Conservation (phyloP, 108 stramenopile genomes). For the Pseudonitzschia multiseries region DNA sequence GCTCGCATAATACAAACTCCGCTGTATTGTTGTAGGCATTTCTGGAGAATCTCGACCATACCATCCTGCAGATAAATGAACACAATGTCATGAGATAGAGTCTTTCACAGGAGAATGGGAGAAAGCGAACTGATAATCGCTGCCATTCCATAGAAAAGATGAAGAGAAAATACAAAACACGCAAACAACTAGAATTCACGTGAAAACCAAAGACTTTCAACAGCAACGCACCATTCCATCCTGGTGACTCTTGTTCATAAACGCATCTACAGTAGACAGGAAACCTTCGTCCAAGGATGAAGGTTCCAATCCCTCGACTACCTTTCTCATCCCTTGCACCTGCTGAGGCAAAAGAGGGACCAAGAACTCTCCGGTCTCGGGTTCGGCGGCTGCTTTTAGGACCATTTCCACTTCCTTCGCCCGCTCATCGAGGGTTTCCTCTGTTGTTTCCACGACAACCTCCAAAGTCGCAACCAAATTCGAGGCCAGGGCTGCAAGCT, state of each 20-base stretch:
- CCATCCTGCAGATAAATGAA: conserved; percentile 43
- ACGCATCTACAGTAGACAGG: conserved; percentile 80
- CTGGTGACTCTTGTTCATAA: conserved; percentile 87
- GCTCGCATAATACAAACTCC: conserved; percentile 65
- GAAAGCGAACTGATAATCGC: background rate
- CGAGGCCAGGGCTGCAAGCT: conserved; percentile 65
- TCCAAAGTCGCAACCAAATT: conserved; percentile 76
- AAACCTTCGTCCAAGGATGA: conserved; percentile 77
- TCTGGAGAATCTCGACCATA: conserved; percentile 86
- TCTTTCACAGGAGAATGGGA: background rate
- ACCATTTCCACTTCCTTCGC: conserved; percentile 77
- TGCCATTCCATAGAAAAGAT: background rate
- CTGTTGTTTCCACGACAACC: conserved; percentile 72
- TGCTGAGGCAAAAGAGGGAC: conserved; percentile 73
- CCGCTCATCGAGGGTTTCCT: conserved; percentile 76
- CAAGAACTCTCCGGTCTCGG: conserved; percentile 82
- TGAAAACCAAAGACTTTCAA: background rate
- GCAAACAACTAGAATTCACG: background rate
- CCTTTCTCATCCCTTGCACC: conserved; percentile 64
- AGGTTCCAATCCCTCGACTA: conserved; percentile 56
- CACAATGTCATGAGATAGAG: background rate
- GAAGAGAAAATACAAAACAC: too few species aligned
- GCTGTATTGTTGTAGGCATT: conserved; percentile 87
- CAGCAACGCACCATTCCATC: conserved; percentile 64
- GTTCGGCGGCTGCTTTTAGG: conserved; percentile 82